Evolutionary conservation across 805 yeast species (phyloP).

Genomic region (Saturnispora quitensis): DNA sequence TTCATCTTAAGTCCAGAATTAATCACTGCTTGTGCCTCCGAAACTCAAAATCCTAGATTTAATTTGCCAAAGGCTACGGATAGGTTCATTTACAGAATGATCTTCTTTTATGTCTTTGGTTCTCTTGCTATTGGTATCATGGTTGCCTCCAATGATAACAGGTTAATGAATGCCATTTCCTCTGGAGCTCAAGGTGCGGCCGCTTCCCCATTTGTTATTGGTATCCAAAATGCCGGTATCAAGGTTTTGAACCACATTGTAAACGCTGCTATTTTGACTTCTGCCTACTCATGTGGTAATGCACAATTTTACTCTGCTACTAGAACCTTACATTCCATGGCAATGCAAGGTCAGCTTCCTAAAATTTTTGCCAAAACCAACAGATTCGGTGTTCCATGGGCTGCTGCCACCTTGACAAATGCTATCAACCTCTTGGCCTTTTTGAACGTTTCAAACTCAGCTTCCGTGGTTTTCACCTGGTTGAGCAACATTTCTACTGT

Average conservation of each 20-base stretch:
- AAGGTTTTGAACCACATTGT: constrained; percentile 50
- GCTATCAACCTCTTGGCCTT: constrained; percentile 40
- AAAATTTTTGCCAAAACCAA: constrained; percentile 29
- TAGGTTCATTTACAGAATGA: constrained; percentile 53
- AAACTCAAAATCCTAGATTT: constrained; percentile 48
- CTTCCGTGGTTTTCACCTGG: constrained; percentile 53
- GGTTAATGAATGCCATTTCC: constrained; percentile 36
- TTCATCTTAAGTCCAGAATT: constrained; percentile 58
- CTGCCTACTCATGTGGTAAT: constrained; percentile 46
- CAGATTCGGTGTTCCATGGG: constrained; percentile 49
- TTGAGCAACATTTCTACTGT: constrained; percentile 56
- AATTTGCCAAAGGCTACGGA: constrained; percentile 54
- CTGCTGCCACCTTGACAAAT: constrained; percentile 34
- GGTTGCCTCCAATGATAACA: constrained; percentile 44
- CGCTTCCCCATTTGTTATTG: constrained; percentile 60
- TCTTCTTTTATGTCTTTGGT: constrained; percentile 49
- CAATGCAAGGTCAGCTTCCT: constrained; percentile 34
- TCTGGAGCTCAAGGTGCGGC: constrained; percentile 44
- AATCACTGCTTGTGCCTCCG: constrained; percentile 46
- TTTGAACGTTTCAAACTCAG: constrained; percentile 43
- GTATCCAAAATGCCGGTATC: constrained; percentile 52
- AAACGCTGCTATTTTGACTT: constrained; percentile 51
- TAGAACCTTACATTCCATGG: constrained; percentile 34
- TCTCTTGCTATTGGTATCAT: constrained; percentile 51
- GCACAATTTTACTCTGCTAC: constrained; percentile 34